Base-by-base conservation (phyloP, 1,139 yeast genomes). In the Wickerhamomyces sp. region DNA sequence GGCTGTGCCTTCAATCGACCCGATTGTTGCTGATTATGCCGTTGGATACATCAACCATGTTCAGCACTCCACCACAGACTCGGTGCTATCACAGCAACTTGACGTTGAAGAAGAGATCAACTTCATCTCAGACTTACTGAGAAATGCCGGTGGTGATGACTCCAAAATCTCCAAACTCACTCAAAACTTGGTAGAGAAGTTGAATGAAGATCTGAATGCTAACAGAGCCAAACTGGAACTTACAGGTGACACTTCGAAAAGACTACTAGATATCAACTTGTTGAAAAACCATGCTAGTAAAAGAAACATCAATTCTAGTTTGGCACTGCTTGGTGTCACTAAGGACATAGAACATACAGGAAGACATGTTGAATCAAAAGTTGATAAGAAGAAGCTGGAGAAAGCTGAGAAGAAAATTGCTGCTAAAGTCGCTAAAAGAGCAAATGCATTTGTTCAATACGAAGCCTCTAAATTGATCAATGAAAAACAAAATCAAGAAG, bases 341-440 rank as follows among this genome's bases (percentile, higher is more conserved):
- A 76, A 78, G 45, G 96, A 89, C 58, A 82, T 92, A 51, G 97
- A 90, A 47, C 94, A 90, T 50, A 74, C 95, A 1, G 96, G 97
- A 37, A 76, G 96, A 64, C 81, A 83, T 54, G 84, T 89, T 68
- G 97, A 92, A 61, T 81, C 94, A 41, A 78, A 95, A 58, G 99
- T 92, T 36, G 98, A 92, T 63, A 85, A 83, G 71, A 90, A 89
- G 79, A 92, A 92, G 64, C 77, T 92, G 59, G 97, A 90, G 60
- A 92, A 92, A 65, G 98, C 96, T 44, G 98, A 92, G 68, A 78
- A 90, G 58, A 92, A 92, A 70, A 90, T 92, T 61, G 97, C 97
- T 28, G 89, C 92, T 58, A 92, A 92, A 65, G 90, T 90, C 50
- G 97, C 96, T 35, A 90, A 92, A 69, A 81, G 97, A 61, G 86